These are phyloP conservation scores for Zea luxurians DNA, from an alignment of 176 grass and related monocot genomes.

Conservation along the genomic window DNA sequence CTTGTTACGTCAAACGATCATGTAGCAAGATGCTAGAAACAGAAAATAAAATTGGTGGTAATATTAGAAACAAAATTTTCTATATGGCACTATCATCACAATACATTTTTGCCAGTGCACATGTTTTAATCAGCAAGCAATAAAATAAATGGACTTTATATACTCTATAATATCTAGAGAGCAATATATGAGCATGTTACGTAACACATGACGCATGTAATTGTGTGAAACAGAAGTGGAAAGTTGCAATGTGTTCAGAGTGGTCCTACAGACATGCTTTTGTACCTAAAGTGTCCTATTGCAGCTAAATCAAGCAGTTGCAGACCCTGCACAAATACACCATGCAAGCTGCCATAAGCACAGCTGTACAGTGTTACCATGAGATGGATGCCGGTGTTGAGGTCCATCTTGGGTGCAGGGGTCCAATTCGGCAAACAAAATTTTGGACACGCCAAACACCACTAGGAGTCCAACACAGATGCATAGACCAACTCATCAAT, in stretches of 20 bases:
- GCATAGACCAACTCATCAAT: not conserved
- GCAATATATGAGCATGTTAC: not conserved
- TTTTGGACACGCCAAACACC: too few species aligned
- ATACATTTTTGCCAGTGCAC: slow-evolving; percentile 12
- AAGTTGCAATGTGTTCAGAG: not conserved
- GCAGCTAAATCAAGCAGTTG: not conserved
- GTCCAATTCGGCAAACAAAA: too few species aligned
- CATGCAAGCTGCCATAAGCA: not conserved
- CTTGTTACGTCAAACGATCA: slow-evolving; percentile 10
- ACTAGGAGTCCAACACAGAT: not conserved
- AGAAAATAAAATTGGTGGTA: slow-evolving; percentile 15
- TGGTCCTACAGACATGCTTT: slow-evolving; percentile 22
- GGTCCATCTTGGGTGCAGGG: too few species aligned
- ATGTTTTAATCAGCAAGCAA: slow-evolving; percentile 1
- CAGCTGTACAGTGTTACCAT: not conserved
- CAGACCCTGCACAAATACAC: slow-evolving; percentile 13
- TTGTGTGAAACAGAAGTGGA: slow-evolving; percentile 17
- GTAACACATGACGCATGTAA: not conserved
- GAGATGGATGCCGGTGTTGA: too few species aligned
- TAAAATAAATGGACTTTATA: slow-evolving; percentile 11
- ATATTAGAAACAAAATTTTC: slow-evolving; percentile 8
- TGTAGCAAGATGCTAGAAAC: slow-evolving; percentile 13
- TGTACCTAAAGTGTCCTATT: slow-evolving; percentile 22
- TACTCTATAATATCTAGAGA: not conserved
- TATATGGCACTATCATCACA: slow-evolving; percentile 17